phyloP scores from a whole-genome alignment of 768 basidiomycete genomes.

The Boletus fagicola region DNA sequence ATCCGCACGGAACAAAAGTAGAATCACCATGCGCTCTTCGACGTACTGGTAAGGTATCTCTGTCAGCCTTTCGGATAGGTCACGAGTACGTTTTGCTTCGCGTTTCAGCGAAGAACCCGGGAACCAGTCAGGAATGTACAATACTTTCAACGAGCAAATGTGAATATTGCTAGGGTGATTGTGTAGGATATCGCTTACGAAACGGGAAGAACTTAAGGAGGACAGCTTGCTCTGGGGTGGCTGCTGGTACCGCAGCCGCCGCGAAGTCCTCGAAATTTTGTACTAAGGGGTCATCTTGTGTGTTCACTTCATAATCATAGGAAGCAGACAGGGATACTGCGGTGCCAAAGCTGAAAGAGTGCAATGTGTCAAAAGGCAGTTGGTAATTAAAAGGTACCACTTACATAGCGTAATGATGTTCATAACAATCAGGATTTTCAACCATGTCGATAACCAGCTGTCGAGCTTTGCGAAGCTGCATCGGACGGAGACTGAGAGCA shows the following conservation, averaged over 20 bases:
- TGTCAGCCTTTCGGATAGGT: not conserved
- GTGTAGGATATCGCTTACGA: not conserved
- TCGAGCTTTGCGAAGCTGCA: slow-evolving; percentile 1
- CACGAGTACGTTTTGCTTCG: not conserved
- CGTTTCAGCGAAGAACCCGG: slow-evolving; percentile 1
- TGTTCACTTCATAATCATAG: slow-evolving; percentile 3
- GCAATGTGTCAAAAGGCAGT: not conserved
- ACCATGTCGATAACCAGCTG: not conserved
- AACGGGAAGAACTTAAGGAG: slow-evolving; percentile 5
- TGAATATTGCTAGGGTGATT: not conserved
- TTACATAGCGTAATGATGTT: not conserved
- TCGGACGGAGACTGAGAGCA: not conserved
- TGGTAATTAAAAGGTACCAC: not conserved
- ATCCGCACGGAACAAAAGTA: not conserved
- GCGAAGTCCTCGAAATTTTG: not conserved
- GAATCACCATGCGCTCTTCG: not conserved
- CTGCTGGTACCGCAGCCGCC: not conserved
- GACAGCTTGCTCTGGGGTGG: not conserved
- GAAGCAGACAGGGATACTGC: not conserved
- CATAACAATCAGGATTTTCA: not conserved
- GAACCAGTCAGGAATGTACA: slow-evolving; percentile 22
- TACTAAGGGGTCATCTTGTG: not conserved
- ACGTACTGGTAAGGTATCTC: not conserved
- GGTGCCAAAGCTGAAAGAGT: not conserved
- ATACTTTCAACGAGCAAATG: slow-evolving; percentile 9